Base-by-base conservation (phyloP, 148 eudicot species). In the Cornus suecica region DNA sequence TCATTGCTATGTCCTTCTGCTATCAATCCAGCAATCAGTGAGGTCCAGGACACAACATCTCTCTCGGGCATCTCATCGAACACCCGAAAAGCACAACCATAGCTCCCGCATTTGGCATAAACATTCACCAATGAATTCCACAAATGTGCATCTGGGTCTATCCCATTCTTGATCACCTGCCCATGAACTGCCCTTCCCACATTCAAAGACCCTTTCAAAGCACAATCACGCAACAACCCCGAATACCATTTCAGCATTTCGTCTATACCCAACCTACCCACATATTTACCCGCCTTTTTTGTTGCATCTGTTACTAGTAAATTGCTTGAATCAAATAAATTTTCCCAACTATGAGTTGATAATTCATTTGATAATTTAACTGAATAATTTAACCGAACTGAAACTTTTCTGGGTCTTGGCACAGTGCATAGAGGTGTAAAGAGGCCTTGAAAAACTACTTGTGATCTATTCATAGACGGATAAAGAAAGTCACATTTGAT, bases 21-120 rank as follows among this genome's bases (percentile, higher is more conserved):
- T 26, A 86, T 82, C 72, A 67, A 84, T 23, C 87, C 89, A 1
- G 80, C n/a, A 34, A 84, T 86, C 31, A 86, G 80, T 54, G 81
- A 79, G 15, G 87, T 86, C 87, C 89, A 86, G 0, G 89, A 79
- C 56, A 84, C 89, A 34, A 86, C 87, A 62, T 86, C 84, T 70
- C 76, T 71, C 28, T 54, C 65, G 1, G 85, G 84, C 85, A 86
- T 86, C 64, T 74, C 71, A 61, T 78, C 84, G 32, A 86, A 68
- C 82, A 82, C 84, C 34, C 69, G 61, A 22, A 75, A 65, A 10
- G 83, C 86, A 75, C n/a, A 54, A 29, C 54, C 61, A 45, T 82
- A 80, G 23, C 23, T 32, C 66, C 77, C 76, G 56, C 83, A 80
- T 48, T 86, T 86, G 0, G 82, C 82, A 80, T 86, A 86, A 48